Evolutionary conservation across 2,329 filamentous ascomycete species (phyloP).

Genomic region (Immersiporthe knoxdaviesiana): DNA sequence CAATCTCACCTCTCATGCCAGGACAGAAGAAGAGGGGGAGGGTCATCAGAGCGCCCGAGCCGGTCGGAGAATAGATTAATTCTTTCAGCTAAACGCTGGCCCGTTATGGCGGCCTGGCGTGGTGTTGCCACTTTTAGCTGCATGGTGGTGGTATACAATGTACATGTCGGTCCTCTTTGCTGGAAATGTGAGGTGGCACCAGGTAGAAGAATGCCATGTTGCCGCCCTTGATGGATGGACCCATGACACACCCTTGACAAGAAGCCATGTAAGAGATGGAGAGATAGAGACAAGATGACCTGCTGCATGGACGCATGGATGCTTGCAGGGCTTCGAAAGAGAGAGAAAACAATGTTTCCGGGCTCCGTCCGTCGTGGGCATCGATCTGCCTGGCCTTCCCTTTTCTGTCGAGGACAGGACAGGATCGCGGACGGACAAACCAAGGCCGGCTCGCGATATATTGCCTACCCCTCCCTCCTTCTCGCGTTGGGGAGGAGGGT

Average conservation of each 20-base stretch:
- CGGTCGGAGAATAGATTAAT: background rate
- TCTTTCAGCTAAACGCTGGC: conserved; percentile 27
- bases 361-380: background rate
- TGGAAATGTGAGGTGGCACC: background rate
- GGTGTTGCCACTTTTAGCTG: conserved; percentile 16
- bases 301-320: background rate
- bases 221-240: background rate
- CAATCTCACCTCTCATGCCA: background rate
- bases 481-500: background rate
- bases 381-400: background rate
- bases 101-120: conserved; percentile 26
- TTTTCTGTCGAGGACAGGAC: background rate
- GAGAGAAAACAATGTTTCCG: background rate
- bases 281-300: background rate
- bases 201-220: background rate
- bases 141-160: background rate
- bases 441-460: background rate
- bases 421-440: background rate
- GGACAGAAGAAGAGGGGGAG: background rate
- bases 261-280: background rate
- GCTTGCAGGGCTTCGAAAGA: too few relatives aligned
- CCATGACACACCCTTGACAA: background rate
- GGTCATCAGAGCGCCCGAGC: background rate
- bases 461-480: background rate
- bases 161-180: background rate